phyloP scores from a whole-genome alignment of 257 asterid genomes.

The Solanum sitiens region DNA sequence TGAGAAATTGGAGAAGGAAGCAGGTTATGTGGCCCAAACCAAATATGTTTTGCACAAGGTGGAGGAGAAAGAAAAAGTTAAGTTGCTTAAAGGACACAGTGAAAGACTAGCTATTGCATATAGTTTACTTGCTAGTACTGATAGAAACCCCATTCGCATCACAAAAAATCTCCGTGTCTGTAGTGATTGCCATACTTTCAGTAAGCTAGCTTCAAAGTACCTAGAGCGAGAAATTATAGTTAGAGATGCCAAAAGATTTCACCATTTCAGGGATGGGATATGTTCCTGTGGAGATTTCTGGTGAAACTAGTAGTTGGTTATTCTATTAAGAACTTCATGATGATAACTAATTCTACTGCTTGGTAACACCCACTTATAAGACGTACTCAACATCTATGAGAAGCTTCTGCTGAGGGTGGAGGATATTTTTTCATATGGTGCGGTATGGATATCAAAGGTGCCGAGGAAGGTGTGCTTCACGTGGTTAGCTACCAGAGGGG shows the following conservation, averaged over 20 bases:
- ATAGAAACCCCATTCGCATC: slow-evolving; percentile 34
- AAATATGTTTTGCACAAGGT: slow-evolving; percentile 46
- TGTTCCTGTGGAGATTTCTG: slow-evolving; percentile 90
- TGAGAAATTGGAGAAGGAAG: slow-evolving; percentile 41
- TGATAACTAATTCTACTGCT: neutral
- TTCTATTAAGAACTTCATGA: neutral
- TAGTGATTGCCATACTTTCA: slow-evolving; percentile 65
- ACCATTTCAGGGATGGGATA: slow-evolving; percentile 60
- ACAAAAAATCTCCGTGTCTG: slow-evolving; percentile 75
- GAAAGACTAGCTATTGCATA: slow-evolving; percentile 79
- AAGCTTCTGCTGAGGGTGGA: neutral
- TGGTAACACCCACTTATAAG: neutral
- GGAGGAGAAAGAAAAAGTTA: slow-evolving; percentile 46
- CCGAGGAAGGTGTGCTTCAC: neutral
- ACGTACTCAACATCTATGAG: neutral
- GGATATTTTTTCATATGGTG: neutral
- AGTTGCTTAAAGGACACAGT: slow-evolving; percentile 62
- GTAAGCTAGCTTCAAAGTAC: slow-evolving; percentile 47
- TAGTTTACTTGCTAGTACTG: slow-evolving; percentile 40
- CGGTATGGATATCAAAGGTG: neutral
- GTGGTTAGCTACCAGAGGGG: neutral
- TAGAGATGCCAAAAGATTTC: slow-evolving; percentile 72
- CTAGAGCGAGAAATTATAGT: slow-evolving; percentile 47
- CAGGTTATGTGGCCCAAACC: slow-evolving; percentile 58
- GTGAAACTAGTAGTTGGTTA: slow-evolving; percentile 18